These are phyloP conservation scores for Dactylellina sp. DNA, from an alignment of 2,329 filamentous ascomycete species.

Conservation along the genomic window DNA sequence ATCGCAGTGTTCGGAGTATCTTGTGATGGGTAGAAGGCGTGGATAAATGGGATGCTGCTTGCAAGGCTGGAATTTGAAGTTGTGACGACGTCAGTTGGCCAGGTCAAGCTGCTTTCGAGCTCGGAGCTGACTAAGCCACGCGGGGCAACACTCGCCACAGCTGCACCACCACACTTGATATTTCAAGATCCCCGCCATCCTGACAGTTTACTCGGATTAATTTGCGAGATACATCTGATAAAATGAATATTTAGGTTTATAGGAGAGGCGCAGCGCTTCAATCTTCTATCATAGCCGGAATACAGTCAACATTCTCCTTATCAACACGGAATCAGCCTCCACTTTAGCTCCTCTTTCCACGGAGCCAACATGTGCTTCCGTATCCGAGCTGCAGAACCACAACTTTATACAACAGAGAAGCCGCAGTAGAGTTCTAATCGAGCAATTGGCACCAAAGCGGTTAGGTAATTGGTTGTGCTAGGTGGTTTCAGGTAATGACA, in stretches of 20 bases:
- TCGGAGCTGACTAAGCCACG: conserved; percentile 41
- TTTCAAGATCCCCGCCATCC: no score
- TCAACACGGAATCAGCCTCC: not conserved
- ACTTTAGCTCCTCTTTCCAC: no score
- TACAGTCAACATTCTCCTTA: not conserved
- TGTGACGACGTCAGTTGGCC: conserved; percentile 53
- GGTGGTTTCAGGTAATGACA: no score
- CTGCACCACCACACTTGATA: not conserved
- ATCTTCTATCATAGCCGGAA: no score
- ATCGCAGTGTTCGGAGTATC: not conserved
- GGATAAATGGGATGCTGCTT: not conserved
- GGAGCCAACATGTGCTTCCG: not conserved
- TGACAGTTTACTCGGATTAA: no score
- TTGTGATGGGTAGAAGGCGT: not conserved
- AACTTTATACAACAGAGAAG: not conserved
- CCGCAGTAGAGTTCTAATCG: not conserved
- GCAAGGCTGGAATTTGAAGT: conserved; percentile 1
- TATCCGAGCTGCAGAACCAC: not conserved
- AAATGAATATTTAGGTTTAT: no score
- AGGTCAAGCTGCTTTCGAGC: conserved; percentile 18
- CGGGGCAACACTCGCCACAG: conserved; percentile 27
- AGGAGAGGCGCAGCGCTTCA: no score
- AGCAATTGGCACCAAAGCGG: no score
- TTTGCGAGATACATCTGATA: not conserved
- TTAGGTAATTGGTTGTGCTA: no score